phyloP scores from a whole-genome alignment of 1,284 basidiomycete genomes.

The Sphagnurus paluster region DNA sequence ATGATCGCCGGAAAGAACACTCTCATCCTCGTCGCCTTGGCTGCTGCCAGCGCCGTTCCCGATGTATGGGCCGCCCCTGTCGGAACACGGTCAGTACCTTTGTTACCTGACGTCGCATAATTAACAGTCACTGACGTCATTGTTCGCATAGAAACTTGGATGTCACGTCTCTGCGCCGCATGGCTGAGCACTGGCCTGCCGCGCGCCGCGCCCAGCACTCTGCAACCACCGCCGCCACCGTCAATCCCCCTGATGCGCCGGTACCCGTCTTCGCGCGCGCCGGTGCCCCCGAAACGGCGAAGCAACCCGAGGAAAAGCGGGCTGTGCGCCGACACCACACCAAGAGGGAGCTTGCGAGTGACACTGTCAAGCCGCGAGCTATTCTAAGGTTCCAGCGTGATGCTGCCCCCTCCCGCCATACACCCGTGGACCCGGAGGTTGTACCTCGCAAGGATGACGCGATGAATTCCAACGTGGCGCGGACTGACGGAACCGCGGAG shows the following conservation, averaged over 20 bases:
- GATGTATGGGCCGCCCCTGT: slow-evolving; percentile 16
- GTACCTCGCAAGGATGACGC: slow-evolving; percentile 1
- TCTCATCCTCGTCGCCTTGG: slow-evolving; percentile 12
- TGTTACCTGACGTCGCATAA: not conserved
- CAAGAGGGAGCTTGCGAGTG: slow-evolving; percentile 9
- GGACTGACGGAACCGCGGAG: not conserved
- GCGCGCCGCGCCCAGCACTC: slow-evolving; percentile 16
- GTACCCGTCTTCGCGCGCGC: slow-evolving; percentile 1
- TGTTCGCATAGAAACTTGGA: not conserved
- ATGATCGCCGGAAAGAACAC: slow-evolving; percentile 18
- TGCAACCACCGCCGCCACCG: slow-evolving; percentile 8
- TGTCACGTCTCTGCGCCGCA: slow-evolving; percentile 12
- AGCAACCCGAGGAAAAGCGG: not conserved
- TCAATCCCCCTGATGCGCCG: slow-evolving; percentile 2
- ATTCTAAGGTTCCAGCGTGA: slow-evolving; percentile 8
- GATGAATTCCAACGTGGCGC: slow-evolving; percentile 3
- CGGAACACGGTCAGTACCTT: slow-evolving; percentile 13
- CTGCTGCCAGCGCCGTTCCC: slow-evolving; percentile 7
- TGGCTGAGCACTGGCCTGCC: slow-evolving; percentile 6
- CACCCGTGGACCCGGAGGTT: not conserved
- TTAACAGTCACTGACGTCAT: not conserved
- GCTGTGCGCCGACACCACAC: slow-evolving; percentile 7
- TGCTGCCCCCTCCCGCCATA: not conserved
- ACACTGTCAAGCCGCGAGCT: not conserved
- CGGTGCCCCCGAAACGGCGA: not conserved